Evolutionary conservation across 805 yeast genomes (phyloP), one percentile per base, ranked within the genome.

Genomic region (Ogataea polymorpha): DNA sequence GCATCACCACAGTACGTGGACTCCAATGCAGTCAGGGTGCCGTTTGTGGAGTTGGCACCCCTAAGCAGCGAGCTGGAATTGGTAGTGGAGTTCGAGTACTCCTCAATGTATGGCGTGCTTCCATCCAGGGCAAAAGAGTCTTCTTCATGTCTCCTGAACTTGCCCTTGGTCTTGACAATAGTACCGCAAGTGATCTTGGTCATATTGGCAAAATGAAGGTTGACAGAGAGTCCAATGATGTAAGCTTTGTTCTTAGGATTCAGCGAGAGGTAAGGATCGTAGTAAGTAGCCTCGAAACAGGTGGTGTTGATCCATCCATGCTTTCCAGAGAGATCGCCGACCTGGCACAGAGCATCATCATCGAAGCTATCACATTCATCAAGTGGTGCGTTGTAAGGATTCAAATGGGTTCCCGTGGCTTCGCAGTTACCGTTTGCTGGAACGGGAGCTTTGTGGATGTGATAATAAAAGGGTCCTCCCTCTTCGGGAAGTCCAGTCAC

Each of bases 291-390:
- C 60, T 80, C 82, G 59, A 76, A 80, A 57, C 87, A 81, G 10
- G 86, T 81, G 15, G 86, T 72, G 56, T 81, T 73, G 54, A 84
- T 79, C 64, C 66, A 73, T 10, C 91, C 91, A 61, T 83, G 89
- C 59, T 82, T 83, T 32, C 91, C 91, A 25, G 86, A 75, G 52
- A 83, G 74, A 56, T 83, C 90, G 43, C 91, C 91, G 30, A 82
- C 76, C 61, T 80, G 80, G 58, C 88, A 83, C 25, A 59, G 66
- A 6, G 80, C 59, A 59, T 82, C 82, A 50, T 72, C 68, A 13
- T 66, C 66, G 42, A 68, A 66, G 20, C 59, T 50, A 39, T 73
- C 80, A 60, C 87, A 81, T 9, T 49, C 52, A 35, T 67, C 69
- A 15, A 68, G 61, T 8, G 74, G 62, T 6, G 86, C 82, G 40